Evolutionary conservation across 176 grass and related monocot species (phyloP).

Genomic region (Triticum urartu): DNA sequence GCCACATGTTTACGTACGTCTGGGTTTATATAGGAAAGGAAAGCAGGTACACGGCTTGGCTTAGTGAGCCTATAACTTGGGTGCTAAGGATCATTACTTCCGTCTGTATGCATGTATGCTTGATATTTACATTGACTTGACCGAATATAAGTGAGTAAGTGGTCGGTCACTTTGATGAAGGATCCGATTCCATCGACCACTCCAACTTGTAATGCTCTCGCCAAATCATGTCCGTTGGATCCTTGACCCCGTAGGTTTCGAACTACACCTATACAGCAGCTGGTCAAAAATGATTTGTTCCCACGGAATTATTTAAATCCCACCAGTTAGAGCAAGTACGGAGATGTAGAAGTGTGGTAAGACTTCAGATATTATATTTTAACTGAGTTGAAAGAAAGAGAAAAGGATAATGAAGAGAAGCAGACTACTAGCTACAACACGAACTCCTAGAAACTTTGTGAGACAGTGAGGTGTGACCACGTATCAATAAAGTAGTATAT

Average conservation of each 20-base stretch:
- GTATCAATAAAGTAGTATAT: no score
- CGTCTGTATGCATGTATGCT: no score
- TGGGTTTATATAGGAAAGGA: background rate
- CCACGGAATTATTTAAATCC: background rate
- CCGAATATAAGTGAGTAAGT: background rate
- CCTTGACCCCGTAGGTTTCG: background rate
- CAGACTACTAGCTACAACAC: no score
- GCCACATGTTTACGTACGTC: background rate
- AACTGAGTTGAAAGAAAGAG: no score
- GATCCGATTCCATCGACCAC: conserved; percentile 1
- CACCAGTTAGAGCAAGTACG: no score
- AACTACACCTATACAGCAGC: background rate
- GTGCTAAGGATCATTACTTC: background rate
- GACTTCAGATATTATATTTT: no score
- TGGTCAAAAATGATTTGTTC: background rate
- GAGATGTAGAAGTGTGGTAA: no score
- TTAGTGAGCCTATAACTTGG: background rate
- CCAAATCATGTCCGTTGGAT: background rate
- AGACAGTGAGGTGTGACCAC: no score
- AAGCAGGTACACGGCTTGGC: background rate
- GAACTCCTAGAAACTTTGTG: no score
- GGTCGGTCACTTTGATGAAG: background rate
- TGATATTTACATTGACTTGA: background rate
- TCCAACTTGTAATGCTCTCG: background rate
- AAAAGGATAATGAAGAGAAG: no score